A percentile compares a stretch with the other conserved stretches of the same genome.
Conservation (phyloP, 2,329 filamentous ascomycete species). For the Cladosporium sphaerospermum region DNA sequence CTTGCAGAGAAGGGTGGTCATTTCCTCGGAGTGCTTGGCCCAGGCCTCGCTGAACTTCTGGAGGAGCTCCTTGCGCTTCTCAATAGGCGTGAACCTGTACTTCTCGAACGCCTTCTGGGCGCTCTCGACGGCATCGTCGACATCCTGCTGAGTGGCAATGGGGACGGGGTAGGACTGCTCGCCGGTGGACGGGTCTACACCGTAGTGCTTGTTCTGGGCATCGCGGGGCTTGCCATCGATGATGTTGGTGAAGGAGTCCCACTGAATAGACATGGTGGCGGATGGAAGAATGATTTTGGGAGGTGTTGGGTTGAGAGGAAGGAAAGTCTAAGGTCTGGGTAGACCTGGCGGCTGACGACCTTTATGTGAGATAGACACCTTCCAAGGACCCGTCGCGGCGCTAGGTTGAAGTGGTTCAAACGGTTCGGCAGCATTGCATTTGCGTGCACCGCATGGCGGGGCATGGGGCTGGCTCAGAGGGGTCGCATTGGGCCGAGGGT, state of each 20-base stretch:
- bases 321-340: too few species aligned
- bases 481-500: not conserved
- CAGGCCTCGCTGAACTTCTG: slow-evolving; percentile 30
- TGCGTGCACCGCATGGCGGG: too few species aligned
- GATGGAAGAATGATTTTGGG: too few species aligned
- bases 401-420: too few species aligned
- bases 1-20: slow-evolving; percentile 29
- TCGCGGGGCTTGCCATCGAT: slow-evolving; percentile 32
- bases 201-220: slow-evolving; percentile 28
- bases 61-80: slow-evolving; percentile 33
- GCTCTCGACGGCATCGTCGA: slow-evolving; percentile 33
- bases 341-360: too few species aligned
- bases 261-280: slow-evolving; percentile 36
- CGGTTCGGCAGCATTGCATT: slow-evolving; percentile 13
- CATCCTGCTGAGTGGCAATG: slow-evolving; percentile 32
- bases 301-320: too few species aligned
- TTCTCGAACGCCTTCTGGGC: slow-evolving; percentile 33
- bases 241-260: slow-evolving; percentile 35
- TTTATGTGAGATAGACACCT: too few species aligned
- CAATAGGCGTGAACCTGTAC: slow-evolving; percentile 28
- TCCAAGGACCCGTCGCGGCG: too few species aligned
- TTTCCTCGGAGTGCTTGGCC: slow-evolving; percentile 28
- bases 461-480: slow-evolving; percentile 33
- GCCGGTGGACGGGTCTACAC: slow-evolving; percentile 31
- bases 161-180: slow-evolving; percentile 34